Conservation (phyloP, 2,329 filamentous ascomycete species). For the Fusarium sp. region DNA sequence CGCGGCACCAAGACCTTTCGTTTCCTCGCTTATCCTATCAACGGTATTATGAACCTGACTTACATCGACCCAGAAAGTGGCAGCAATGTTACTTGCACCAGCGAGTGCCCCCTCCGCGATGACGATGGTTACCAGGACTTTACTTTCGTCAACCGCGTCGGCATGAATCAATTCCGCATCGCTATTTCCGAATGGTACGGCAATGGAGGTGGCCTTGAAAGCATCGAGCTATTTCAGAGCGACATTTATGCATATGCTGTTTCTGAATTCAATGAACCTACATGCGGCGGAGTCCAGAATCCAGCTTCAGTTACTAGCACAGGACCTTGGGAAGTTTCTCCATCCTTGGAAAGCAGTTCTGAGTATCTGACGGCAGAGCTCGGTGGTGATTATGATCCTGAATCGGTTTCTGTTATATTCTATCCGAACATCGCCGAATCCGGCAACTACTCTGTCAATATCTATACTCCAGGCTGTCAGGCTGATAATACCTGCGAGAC, state of each 20-base stretch:
- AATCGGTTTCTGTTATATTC: slow-evolving; percentile 77
- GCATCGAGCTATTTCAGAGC: slow-evolving; percentile 87
- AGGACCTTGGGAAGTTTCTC: slow-evolving; percentile 77
- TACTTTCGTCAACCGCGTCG: slow-evolving; percentile 84
- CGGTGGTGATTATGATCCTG: slow-evolving; percentile 61
- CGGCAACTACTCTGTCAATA: slow-evolving; percentile 88
- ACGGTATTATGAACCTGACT: slow-evolving; percentile 95
- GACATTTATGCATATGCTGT: slow-evolving; percentile 88
- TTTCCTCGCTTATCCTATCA: slow-evolving; percentile 83
- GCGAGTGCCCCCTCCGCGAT: slow-evolving; percentile 82
- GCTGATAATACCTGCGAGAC: slow-evolving; percentile 79
- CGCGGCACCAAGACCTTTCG: slow-evolving; percentile 89
- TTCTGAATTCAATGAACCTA: slow-evolving; percentile 86
- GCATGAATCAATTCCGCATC: slow-evolving; percentile 87
- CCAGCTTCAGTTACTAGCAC: slow-evolving; percentile 73
- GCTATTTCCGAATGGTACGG: slow-evolving; percentile 92
- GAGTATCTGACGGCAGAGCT: slow-evolving; percentile 79
- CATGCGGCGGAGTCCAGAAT: slow-evolving; percentile 70
- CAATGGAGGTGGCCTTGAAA: slow-evolving; percentile 81
- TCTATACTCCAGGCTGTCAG: slow-evolving; percentile 92
- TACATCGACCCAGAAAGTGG: slow-evolving; percentile 81
- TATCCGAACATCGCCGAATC: slow-evolving; percentile 85
- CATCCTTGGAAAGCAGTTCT: slow-evolving; percentile 74
- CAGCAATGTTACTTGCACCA: slow-evolving; percentile 76
- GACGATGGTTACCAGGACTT: slow-evolving; percentile 85